These are phyloP conservation scores for Trametes hirsuta DNA, from an alignment of 1,284 basidiomycete species.

Conservation along the genomic window DNA sequence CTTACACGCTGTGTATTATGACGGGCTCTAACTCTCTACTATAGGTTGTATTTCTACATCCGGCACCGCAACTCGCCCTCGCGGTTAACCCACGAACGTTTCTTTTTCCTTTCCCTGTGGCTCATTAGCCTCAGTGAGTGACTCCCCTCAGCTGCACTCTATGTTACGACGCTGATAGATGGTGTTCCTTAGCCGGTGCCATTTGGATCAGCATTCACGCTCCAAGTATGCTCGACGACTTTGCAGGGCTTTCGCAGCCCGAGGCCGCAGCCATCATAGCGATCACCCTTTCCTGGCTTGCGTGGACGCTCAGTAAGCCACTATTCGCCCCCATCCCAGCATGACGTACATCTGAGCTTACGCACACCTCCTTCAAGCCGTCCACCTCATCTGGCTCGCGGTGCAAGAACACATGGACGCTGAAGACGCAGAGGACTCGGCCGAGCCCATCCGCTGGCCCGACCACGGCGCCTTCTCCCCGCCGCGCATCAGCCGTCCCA, in stretches of 20 bases:
- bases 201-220: slow-evolving; percentile 13
- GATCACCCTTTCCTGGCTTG: slow-evolving; percentile 14
- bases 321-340: not conserved
- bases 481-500: slow-evolving; percentile 8
- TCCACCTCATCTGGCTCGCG: slow-evolving; percentile 20
- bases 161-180: not conserved
- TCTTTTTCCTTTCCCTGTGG: slow-evolving; percentile 12
- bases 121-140: slow-evolving; percentile 12
- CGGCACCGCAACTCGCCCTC: slow-evolving; percentile 8
- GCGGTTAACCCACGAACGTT: slow-evolving; percentile 12
- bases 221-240: slow-evolving; percentile 10
- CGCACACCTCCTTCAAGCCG: not conserved
- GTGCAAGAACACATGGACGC: slow-evolving; percentile 8
- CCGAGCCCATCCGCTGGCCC: slow-evolving; percentile 15
- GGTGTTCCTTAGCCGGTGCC: not conserved
- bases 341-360: not conserved
- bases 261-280: slow-evolving; percentile 13
- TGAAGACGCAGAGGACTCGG: not conserved
- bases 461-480: not conserved
- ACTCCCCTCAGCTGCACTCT: too few species aligned
- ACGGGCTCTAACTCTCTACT: not conserved
- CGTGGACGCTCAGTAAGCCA: slow-evolving; percentile 17
- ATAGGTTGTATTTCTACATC: slow-evolving; percentile 12
- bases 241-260: slow-evolving; percentile 11
- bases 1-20: not conserved